phyloP scores from a whole-genome alignment of 2,329 filamentous ascomycete genomes.

The Rhynchosporium secalis region DNA sequence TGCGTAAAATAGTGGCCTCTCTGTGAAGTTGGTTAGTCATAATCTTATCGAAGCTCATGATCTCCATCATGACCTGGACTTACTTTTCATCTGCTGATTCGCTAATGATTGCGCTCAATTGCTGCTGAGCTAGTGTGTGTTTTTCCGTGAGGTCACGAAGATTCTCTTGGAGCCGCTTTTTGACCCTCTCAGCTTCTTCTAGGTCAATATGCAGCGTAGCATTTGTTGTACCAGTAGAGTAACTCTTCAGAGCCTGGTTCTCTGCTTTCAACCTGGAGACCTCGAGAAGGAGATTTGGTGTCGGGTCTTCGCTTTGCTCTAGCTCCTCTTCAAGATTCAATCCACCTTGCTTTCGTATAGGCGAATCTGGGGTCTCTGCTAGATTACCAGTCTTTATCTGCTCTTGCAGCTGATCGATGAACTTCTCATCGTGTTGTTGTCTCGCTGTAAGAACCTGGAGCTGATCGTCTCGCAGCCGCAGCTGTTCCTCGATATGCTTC shows the following conservation, averaged over 20 bases:
- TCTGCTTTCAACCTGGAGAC: slow-evolving; percentile 61
- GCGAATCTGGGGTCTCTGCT: slow-evolving; percentile 26
- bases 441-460: slow-evolving; percentile 41
- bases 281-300: slow-evolving; percentile 51
- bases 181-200: slow-evolving; percentile 53
- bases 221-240: slow-evolving; percentile 54
- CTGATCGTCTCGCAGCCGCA: slow-evolving; percentile 34
- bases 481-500: slow-evolving; percentile 49
- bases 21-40: slow-evolving; percentile 52
- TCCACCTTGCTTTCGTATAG: slow-evolving; percentile 17
- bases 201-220: slow-evolving; percentile 56
- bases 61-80: slow-evolving; percentile 44
- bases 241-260: slow-evolving; percentile 58
- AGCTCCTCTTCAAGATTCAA: slow-evolving; percentile 62
- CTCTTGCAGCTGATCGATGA: slow-evolving; percentile 57
- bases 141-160: slow-evolving; percentile 60
- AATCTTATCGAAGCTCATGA: slow-evolving; percentile 40
- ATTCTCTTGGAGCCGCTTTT: slow-evolving; percentile 53
- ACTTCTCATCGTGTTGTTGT: slow-evolving; percentile 47
- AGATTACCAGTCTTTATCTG: slow-evolving; percentile 40
- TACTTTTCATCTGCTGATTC: slow-evolving; percentile 57
- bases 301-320: slow-evolving; percentile 41
- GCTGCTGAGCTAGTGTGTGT: slow-evolving; percentile 56
- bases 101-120: slow-evolving; percentile 55
- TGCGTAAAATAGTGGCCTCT: slow-evolving; percentile 52